These are phyloP conservation scores for Agarophyton chilense DNA, from an alignment of 23 red algal species.

Conservation along the genomic window DNA sequence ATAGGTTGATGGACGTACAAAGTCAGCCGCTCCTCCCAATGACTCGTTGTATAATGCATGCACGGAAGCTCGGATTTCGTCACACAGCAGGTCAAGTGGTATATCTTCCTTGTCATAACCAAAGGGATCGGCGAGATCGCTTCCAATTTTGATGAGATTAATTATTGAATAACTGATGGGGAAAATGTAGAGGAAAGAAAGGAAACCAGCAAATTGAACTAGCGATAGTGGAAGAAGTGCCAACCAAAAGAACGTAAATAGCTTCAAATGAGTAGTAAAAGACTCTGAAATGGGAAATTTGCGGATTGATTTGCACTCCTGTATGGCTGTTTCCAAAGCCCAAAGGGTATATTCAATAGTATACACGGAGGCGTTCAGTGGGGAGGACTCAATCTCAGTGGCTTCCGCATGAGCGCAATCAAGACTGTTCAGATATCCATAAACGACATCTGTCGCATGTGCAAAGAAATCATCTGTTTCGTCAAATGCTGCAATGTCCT, in stretches of 20 bases:
- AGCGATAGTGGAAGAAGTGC: slow-evolving; percentile 18
- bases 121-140: slow-evolving; percentile 36
- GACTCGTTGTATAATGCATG: slow-evolving; percentile 1
- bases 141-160: slow-evolving; percentile 19
- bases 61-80: neutral
- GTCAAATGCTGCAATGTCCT: slow-evolving; percentile 9
- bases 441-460: slow-evolving; percentile 9
- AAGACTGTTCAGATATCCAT: slow-evolving; percentile 18
- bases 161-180: slow-evolving; percentile 40
- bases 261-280: slow-evolving; percentile 30
- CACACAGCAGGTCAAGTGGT: slow-evolving; percentile 26
- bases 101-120: slow-evolving; percentile 34
- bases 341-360: neutral
- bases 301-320: slow-evolving; percentile 26
- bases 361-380: neutral
- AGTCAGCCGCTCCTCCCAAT: neutral
- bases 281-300: slow-evolving; percentile 28
- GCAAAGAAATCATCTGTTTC: slow-evolving; percentile 12
- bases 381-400: neutral
- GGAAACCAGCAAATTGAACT: slow-evolving; percentile 21
- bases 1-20: neutral
- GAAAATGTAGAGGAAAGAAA: slow-evolving; percentile 26
- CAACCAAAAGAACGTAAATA: slow-evolving; percentile 39
- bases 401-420: neutral
- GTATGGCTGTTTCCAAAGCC: neutral